Evolutionary conservation across 805 yeast genomes (phyloP).

Genomic region (Cyberlindnera misumaiensis): DNA sequence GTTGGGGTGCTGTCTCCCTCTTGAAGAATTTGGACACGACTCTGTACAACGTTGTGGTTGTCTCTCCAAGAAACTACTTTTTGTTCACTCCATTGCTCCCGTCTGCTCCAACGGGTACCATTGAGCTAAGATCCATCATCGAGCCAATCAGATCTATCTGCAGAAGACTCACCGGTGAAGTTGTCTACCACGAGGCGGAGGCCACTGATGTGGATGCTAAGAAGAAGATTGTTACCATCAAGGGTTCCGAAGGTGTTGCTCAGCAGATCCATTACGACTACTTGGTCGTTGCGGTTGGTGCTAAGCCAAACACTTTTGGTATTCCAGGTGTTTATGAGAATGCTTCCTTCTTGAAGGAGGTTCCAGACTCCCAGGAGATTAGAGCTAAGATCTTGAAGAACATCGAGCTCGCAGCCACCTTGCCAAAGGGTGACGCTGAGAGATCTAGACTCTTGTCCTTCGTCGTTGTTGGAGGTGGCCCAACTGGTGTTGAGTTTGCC

Average conservation of each 20-base stretch:
- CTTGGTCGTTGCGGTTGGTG: slow-evolving; percentile 90
- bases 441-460: slow-evolving; percentile 79
- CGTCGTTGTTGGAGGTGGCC: slow-evolving; percentile 97
- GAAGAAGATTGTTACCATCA: slow-evolving; percentile 55
- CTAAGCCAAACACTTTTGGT: slow-evolving; percentile 90
- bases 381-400: slow-evolving; percentile 78
- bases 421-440: slow-evolving; percentile 67
- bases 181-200: slow-evolving; percentile 81
- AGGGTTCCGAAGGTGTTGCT: slow-evolving; percentile 43
- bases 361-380: slow-evolving; percentile 79
- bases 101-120: slow-evolving; percentile 90
- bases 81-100: slow-evolving; percentile 94
- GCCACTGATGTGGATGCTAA: slow-evolving; percentile 77
- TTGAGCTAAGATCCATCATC: slow-evolving; percentile 83
- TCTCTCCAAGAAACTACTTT: slow-evolving; percentile 93
- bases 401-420: slow-evolving; percentile 80
- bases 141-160: slow-evolving; percentile 89
- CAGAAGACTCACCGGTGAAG: slow-evolving; percentile 72
- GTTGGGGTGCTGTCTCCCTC: slow-evolving; percentile 91
- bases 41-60: slow-evolving; percentile 79
- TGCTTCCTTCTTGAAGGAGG: slow-evolving; percentile 85
- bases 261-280: slow-evolving; percentile 60
- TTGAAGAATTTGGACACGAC: slow-evolving; percentile 81
- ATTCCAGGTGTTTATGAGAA: slow-evolving; percentile 89
- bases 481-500: slow-evolving; percentile 97